Conservation (phyloP, 208 protist genomes). For the Lotmaria passim region DNA sequence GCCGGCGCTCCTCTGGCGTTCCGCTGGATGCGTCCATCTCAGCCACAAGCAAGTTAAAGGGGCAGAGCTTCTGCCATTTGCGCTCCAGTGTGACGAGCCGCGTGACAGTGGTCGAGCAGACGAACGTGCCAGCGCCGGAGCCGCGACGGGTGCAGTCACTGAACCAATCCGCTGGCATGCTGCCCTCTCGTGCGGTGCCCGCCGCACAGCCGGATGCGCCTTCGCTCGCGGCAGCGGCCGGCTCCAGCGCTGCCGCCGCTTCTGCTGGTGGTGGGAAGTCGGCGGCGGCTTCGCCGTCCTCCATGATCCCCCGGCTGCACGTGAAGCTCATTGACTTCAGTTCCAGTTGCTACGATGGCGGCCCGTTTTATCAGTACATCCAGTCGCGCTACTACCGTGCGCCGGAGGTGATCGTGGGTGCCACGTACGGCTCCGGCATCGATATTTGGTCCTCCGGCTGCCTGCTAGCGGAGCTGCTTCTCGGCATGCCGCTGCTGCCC, state of each 20-base stretch:
- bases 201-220: neutral
- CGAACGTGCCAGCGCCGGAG: constrained; percentile 32
- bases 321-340: constrained; percentile 98
- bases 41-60: constrained; percentile 1
- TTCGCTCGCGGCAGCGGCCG: neutral
- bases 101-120: constrained; percentile 23
- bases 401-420: constrained; percentile 96
- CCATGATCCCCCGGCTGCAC: constrained; percentile 42
- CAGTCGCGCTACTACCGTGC: constrained; percentile 97
- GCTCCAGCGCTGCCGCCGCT: no score
- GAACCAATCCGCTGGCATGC: constrained; percentile 31
- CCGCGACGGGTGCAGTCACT: constrained; percentile 39
- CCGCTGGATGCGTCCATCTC: constrained; percentile 18
- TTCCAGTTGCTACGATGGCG: constrained; percentile 93
- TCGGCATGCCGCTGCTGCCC: constrained; percentile 95
- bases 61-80: constrained; percentile 21
- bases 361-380: constrained; percentile 83
- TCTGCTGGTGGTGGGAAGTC: neutral
- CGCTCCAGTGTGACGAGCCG: constrained; percentile 23
- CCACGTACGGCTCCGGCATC: constrained; percentile 90
- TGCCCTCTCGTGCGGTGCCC: neutral
- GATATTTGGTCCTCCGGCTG: constrained; percentile 98
- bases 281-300: neutral
- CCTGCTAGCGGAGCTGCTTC: constrained; percentile 95
- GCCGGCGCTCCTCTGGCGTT: constrained; percentile 2